Conservation (phyloP, 305 asterid species). For the Fraxinus latifolia region DNA sequence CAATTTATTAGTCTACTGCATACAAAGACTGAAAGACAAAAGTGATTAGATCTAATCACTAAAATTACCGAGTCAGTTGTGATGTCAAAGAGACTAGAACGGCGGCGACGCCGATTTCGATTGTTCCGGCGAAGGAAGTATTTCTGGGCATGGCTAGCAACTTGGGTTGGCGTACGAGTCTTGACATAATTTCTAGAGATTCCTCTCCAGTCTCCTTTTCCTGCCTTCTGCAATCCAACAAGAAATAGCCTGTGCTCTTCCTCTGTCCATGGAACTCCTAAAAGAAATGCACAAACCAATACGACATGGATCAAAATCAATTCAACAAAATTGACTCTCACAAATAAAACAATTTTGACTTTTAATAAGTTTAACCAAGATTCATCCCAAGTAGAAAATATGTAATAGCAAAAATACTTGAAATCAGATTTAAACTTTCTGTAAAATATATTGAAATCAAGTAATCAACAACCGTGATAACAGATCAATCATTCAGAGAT, state of each 20-base stretch:
- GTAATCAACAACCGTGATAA: neutral
- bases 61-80: slow-evolving; percentile 70
- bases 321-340: neutral
- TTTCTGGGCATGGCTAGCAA: slow-evolving; percentile 93
- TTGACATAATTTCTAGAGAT: slow-evolving; percentile 76
- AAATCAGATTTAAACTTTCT: neutral
- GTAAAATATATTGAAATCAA: neutral
- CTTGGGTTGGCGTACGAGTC: slow-evolving; percentile 90
- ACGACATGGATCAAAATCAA: neutral
- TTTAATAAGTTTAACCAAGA: neutral
- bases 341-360: neutral
- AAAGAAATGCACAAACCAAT: neutral
- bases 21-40: neutral
- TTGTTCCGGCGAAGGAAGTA: slow-evolving; percentile 66
- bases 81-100: slow-evolving; percentile 88
- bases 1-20: neutral
- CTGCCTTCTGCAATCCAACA: slow-evolving; percentile 70
- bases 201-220: slow-evolving; percentile 92
- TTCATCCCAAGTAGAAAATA: neutral
- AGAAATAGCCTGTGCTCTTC: slow-evolving; percentile 85
- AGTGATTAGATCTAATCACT: neutral
- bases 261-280: slow-evolving; percentile 92
- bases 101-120: slow-evolving; percentile 74
- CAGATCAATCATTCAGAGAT: slow-evolving; percentile 6
- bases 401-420: neutral